Evolutionary conservation across 495 filamentous ascomycete species (phyloP).

Genomic region (Terfezia boudieri): DNA sequence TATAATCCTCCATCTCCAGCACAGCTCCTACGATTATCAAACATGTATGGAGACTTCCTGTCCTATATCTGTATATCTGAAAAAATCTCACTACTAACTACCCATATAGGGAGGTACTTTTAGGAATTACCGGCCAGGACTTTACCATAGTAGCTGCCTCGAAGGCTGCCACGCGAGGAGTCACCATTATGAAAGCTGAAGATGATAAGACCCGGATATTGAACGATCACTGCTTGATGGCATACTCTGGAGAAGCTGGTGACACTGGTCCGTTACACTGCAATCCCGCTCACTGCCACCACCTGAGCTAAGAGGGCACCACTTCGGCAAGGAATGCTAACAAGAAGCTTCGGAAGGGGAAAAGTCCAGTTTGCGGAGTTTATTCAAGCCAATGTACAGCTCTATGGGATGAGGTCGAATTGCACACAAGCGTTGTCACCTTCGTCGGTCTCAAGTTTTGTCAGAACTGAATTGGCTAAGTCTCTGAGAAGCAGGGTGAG

Average conservation of each 20-base stretch:
- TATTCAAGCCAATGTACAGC: constrained; percentile 91
- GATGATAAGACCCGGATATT: constrained; percentile 89
- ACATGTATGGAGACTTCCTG: too few relatives aligned
- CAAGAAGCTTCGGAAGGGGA: background rate
- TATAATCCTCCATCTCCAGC: too few relatives aligned
- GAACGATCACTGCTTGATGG: constrained; percentile 86
- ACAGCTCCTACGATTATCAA: too few relatives aligned
- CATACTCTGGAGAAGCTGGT: constrained; percentile 88
- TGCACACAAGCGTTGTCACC: constrained; percentile 55
- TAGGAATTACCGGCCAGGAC: constrained; percentile 96
- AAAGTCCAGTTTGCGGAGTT: constrained; percentile 97
- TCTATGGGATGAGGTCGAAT: constrained; percentile 96
- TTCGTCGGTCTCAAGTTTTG: constrained; percentile 69
- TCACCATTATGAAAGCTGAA: constrained; percentile 80
- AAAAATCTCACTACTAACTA: too few relatives aligned
- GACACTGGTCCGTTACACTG: constrained; percentile 51
- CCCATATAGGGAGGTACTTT: constrained; percentile 68
- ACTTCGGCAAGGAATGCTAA: background rate
- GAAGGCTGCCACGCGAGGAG: constrained; percentile 91
- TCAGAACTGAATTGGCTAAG: constrained; percentile 73
- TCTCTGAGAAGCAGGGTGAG: constrained; percentile 54
- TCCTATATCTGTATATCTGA: too few relatives aligned
- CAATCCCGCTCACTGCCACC: background rate
- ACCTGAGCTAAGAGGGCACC: background rate
- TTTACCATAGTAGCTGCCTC: constrained; percentile 94